Percentiles rank a stretch among this genome's conserved stretches.
phyloP scores from a whole-genome alignment of 2,329 filamentous ascomycete genomes.

The Tricladium varicosporioides region DNA sequence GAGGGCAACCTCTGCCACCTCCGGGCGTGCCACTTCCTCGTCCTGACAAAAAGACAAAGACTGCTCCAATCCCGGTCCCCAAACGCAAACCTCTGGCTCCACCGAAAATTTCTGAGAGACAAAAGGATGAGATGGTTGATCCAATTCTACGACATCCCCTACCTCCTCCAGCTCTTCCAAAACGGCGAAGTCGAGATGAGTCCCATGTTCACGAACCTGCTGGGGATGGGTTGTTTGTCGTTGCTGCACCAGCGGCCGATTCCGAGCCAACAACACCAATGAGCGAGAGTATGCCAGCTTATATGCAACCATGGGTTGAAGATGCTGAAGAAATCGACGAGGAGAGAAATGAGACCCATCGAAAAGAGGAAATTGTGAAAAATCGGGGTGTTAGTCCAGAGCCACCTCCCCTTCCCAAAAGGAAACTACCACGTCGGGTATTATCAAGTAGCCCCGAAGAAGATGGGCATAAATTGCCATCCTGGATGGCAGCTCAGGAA shows the following conservation, averaged over 20 bases:
- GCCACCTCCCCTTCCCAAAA: slow-evolving; percentile 27
- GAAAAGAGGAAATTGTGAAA: background rate
- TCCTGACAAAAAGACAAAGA: slow-evolving; percentile 59
- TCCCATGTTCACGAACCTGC: slow-evolving; percentile 37
- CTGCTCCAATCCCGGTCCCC: slow-evolving; percentile 55
- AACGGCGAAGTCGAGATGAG: slow-evolving; percentile 29
- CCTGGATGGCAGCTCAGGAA: slow-evolving; percentile 36
- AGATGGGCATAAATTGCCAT: slow-evolving; percentile 30
- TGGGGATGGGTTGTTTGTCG: slow-evolving; percentile 58
- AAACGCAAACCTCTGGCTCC: slow-evolving; percentile 62
- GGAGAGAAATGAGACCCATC: background rate
- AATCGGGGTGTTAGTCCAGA: background rate
- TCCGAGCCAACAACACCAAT: slow-evolving; percentile 56
- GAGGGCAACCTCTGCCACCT: slow-evolving; percentile 78
- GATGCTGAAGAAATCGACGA: slow-evolving; percentile 33
- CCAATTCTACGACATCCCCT: slow-evolving; percentile 33
- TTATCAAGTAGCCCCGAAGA: slow-evolving; percentile 33
- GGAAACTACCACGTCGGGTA: slow-evolving; percentile 23
- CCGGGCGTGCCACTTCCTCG: slow-evolving; percentile 76
- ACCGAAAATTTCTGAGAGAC: slow-evolving; percentile 19
- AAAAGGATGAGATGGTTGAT: slow-evolving; percentile 31
- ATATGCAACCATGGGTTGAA: slow-evolving; percentile 37
- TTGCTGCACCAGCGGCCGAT: slow-evolving; percentile 62
- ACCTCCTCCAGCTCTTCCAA: slow-evolving; percentile 48
- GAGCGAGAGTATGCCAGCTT: slow-evolving; percentile 35